Percentiles rank a stretch among this genome's conserved stretches.
Evolutionary conservation across 106 monocot species (phyloP).

Genomic region (Allium cepa): DNA sequence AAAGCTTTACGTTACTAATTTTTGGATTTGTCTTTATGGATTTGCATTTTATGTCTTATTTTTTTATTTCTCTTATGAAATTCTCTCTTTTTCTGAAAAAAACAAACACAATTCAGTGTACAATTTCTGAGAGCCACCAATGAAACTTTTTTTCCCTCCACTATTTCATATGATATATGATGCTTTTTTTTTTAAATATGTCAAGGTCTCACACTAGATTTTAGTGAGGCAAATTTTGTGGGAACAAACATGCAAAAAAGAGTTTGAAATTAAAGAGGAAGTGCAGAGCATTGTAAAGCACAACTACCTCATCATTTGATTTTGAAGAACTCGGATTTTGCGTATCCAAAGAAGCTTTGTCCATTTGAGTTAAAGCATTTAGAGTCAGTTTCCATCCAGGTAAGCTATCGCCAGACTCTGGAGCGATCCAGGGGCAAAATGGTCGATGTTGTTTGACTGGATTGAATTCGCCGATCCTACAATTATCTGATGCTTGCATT

Average conservation of each 20-base stretch:
- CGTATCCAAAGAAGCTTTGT: slow-evolving; percentile 8
- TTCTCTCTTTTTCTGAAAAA: too few species aligned
- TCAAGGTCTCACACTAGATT: too few species aligned
- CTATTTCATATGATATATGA: too few species aligned
- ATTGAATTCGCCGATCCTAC: slow-evolving; percentile 43
- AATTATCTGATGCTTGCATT: neutral
- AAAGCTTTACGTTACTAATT: too few species aligned
- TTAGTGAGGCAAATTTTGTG: too few species aligned
- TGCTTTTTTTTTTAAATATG: too few species aligned
- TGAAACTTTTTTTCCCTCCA: too few species aligned
- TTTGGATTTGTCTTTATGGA: too few species aligned
- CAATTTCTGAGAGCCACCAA: too few species aligned
- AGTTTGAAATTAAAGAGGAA: neutral
- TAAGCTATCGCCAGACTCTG: slow-evolving; percentile 23
- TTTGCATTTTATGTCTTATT: neutral
- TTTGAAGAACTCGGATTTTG: slow-evolving; percentile 12
- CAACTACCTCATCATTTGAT: slow-evolving; percentile 50
- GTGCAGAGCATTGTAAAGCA: neutral
- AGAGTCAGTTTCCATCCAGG: slow-evolving; percentile 82
- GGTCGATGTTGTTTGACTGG: slow-evolving; percentile 82
- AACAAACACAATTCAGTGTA: too few species aligned
- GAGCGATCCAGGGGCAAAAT: slow-evolving; percentile 86
- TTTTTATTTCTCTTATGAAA: too few species aligned
- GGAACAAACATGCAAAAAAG: neutral
- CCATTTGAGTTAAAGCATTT: slow-evolving; percentile 43